Base-by-base conservation (phyloP, 345 rosid genomes). In the Cardamine occulta region DNA sequence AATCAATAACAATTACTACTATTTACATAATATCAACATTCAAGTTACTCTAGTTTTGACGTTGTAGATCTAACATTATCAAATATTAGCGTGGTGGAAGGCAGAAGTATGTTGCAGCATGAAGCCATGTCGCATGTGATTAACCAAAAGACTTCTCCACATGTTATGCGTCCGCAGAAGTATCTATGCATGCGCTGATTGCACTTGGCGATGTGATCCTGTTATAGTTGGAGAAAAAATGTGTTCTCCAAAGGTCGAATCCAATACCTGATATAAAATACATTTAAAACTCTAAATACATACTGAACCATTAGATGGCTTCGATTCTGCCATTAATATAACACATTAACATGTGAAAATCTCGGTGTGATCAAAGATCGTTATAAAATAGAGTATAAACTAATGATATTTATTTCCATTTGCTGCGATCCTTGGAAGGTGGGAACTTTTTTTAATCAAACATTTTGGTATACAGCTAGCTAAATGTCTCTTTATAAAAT, bases 181-280 rank as follows among this genome's bases (percentile, higher is more conserved):
- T 0, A 6, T 52, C 49, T 1, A 19, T 19, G 19, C 51, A 53
- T 53, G 72, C 51, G 15, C 51, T 24, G 37, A 68, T 24, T 68
- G 72, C 49, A 68, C 37, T 68, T 53, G 62, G 62, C 72, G 62
- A 24, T 54, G 73, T 54, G 62, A 54, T 40, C 63, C 18, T 26
- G 26, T 55, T 10, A 39, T 55, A 3, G 62, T 37, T 26, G 62
- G 40, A 0, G 73, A 40, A 54, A 23, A 26, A 54, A 24, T 6
- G 58, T 53, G 0, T 23, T 54, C 2, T 24, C 31, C 31, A 13
- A 1, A 55, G 35, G 2, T 55, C 1, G 15, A 55, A 14, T 14
- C 32, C 34, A 13, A 6, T 14, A 26, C 19, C 4, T 55, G 9
- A 26, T 14, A 26, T 13, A 6, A 4, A 4, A 11, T 19, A 19